phyloP scores from a whole-genome alignment of 805 yeast genomes.

The Suhomyces faveliae region DNA sequence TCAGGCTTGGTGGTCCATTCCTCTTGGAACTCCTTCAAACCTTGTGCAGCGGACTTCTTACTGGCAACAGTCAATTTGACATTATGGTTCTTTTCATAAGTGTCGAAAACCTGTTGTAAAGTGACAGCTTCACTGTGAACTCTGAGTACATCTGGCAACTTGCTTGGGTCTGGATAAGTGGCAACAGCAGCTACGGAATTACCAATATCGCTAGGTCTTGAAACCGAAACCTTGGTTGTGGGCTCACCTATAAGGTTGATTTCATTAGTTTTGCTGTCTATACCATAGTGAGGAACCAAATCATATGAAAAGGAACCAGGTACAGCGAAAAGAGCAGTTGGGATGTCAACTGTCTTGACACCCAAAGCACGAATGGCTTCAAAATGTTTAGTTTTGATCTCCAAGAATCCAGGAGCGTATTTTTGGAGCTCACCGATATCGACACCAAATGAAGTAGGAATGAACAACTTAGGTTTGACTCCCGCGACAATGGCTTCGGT shows the following conservation, averaged over 20 bases:
- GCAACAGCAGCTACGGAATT: conserved; percentile 16
- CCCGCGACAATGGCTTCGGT: conserved; percentile 38
- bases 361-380: conserved; percentile 12
- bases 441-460: conserved; percentile 62
- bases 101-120: conserved; percentile 35
- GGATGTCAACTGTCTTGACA: conserved; percentile 46
- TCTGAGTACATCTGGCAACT: conserved; percentile 45
- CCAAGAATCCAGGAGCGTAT: conserved; percentile 35
- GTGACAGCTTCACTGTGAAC: conserved; percentile 43
- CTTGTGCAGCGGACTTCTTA: conserved; percentile 21
- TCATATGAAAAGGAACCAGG: conserved; percentile 38
- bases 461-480: conserved; percentile 49
- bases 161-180: conserved; percentile 23
- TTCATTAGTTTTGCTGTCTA: conserved; percentile 32
- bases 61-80: conserved; percentile 20
- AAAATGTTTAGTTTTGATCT: conserved; percentile 35
- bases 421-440: conserved; percentile 32
- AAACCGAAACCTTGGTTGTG: conserved; percentile 31
- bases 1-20: conserved; percentile 21
- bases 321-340: conserved; percentile 37
- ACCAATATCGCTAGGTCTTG: conserved; percentile 27
- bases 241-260: conserved; percentile 43
- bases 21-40: conserved; percentile 28
- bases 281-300: conserved; percentile 34
- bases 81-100: conserved; percentile 40